A percentile compares a stretch with the other conserved stretches of the same genome.
These are phyloP conservation scores for Westerdykella ornata DNA, from an alignment of 2,329 filamentous ascomycete species.

Conservation along the genomic window DNA sequence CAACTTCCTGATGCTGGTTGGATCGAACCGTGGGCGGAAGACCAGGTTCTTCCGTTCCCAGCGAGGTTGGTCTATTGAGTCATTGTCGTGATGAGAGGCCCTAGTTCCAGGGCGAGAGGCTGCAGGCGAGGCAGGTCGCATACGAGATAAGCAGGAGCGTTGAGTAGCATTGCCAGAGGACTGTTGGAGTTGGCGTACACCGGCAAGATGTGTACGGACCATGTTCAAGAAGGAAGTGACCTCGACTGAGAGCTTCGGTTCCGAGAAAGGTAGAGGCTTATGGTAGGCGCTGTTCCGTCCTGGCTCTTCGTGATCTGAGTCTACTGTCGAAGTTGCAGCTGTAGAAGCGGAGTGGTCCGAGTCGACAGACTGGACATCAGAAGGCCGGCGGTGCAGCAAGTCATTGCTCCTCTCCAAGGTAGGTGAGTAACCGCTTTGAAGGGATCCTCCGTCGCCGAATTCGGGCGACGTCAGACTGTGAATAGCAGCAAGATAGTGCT, in stretches of 20 bases:
- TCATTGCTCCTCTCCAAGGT: slow-evolving; percentile 10
- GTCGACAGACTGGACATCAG: slow-evolving; percentile 16
- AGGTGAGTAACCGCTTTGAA: slow-evolving; percentile 13
- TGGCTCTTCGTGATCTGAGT: slow-evolving; percentile 1
- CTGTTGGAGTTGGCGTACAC: slow-evolving; percentile 20
- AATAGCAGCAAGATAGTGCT: slow-evolving; percentile 31
- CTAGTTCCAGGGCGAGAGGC: slow-evolving; percentile 11
- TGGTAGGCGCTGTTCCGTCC: slow-evolving; percentile 5
- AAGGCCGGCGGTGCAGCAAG: slow-evolving; percentile 10
- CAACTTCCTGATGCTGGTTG: slow-evolving; percentile 17
- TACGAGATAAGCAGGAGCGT: slow-evolving; percentile 12
- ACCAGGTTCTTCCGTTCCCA: slow-evolving; percentile 11
- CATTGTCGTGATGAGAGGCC: slow-evolving; percentile 7
- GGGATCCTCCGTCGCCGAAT: slow-evolving; percentile 12
- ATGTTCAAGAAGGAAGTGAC: slow-evolving; percentile 23
- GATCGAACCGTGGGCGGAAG: slow-evolving; percentile 28
- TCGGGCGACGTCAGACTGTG: slow-evolving; percentile 12
- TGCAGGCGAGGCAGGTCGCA: slow-evolving; percentile 10
- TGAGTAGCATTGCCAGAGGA: slow-evolving; percentile 7
- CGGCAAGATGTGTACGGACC: slow-evolving; percentile 23
- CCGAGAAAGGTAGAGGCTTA: slow-evolving; percentile 4
- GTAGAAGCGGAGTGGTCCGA: slow-evolving; percentile 19
- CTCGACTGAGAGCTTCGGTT: slow-evolving; percentile 20
- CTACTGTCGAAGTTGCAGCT: slow-evolving; percentile 15
- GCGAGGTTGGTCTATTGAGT: slow-evolving; percentile 10